phyloP scores from a whole-genome alignment of 2,329 filamentous ascomycete species.

The Aspergillus sp. region DNA sequence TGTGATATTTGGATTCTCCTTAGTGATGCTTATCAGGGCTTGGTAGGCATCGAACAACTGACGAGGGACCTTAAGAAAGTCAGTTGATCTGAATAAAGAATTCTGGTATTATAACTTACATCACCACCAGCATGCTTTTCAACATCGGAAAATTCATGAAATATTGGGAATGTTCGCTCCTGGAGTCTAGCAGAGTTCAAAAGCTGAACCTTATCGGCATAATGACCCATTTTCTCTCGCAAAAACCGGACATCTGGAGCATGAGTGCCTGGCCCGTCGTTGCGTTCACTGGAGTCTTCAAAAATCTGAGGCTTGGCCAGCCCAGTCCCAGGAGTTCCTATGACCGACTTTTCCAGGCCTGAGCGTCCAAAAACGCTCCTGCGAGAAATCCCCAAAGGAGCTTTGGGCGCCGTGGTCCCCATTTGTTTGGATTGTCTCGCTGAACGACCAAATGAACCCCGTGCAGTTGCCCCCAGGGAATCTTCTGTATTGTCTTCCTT shows the following conservation, averaged over 20 bases:
- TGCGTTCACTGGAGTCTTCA: constrained; percentile 59
- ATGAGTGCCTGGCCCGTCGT: constrained; percentile 45
- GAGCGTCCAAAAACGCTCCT: constrained; percentile 65
- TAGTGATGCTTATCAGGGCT: constrained; percentile 72
- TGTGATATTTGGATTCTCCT: constrained; percentile 61
- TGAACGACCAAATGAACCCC: constrained; percentile 48
- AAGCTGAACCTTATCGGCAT: constrained; percentile 71
- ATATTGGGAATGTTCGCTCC: constrained; percentile 64
- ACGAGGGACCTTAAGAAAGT: constrained; percentile 53
- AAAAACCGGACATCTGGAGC: constrained; percentile 69
- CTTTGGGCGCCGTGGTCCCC: constrained; percentile 41
- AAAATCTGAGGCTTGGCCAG: constrained; percentile 63
- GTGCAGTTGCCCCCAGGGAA: constrained; percentile 35
- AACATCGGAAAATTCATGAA: constrained; percentile 70
- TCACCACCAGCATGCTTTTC: constrained; percentile 66
- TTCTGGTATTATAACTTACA: constrained; percentile 33
- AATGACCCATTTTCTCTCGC: constrained; percentile 78
- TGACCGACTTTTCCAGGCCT: constrained; percentile 74
- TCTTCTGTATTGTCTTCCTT: constrained; percentile 42
- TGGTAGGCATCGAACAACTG: constrained; percentile 79
- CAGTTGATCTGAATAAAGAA: constrained; percentile 1
- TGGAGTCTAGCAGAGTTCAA: constrained; percentile 70
- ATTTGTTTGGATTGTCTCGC: constrained; percentile 32
- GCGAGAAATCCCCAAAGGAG: constrained; percentile 30
- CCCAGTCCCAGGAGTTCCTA: constrained; percentile 67